phyloP scores from a whole-genome alignment of 495 filamentous ascomycete genomes.

The Lasiosphaeria hispida region DNA sequence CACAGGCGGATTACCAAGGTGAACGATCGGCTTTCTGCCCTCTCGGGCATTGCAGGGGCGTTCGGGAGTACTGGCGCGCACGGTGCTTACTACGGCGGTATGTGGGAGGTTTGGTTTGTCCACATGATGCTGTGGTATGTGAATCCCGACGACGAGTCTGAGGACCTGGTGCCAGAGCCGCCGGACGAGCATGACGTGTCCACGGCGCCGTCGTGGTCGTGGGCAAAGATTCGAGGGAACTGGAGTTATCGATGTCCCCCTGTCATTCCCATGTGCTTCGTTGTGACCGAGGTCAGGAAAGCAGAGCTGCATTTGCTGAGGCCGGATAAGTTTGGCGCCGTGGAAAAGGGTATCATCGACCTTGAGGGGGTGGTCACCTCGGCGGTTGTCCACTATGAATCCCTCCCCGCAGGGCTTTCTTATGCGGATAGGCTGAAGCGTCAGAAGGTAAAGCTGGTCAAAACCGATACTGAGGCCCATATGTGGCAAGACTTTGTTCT shows the following conservation, averaged over 20 bases:
- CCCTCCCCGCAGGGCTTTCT: background rate
- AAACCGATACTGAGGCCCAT: too few relatives aligned
- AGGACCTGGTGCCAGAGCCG: background rate
- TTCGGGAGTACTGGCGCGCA: background rate
- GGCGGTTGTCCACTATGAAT: background rate
- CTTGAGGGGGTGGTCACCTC: background rate
- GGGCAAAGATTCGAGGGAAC: background rate
- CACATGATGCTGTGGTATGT: conserved; percentile 1
- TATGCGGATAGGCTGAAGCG: background rate
- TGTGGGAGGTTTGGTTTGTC: background rate
- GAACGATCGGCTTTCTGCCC: background rate
- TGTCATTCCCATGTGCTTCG: background rate
- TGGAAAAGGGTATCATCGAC: background rate
- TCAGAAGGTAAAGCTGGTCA: background rate
- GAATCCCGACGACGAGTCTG: background rate
- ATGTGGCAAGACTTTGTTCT: too few relatives aligned
- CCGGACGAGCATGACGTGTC: background rate
- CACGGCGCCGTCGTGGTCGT: background rate
- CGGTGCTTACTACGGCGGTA: background rate
- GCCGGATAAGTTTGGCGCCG: background rate
- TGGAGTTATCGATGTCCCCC: background rate
- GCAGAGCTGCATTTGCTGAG: background rate
- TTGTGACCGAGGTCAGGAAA: background rate
- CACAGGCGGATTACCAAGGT: background rate
- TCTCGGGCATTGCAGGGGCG: background rate